Conservation (phyloP, 179 eudicot species). For the Patellifolia procumbens region DNA sequence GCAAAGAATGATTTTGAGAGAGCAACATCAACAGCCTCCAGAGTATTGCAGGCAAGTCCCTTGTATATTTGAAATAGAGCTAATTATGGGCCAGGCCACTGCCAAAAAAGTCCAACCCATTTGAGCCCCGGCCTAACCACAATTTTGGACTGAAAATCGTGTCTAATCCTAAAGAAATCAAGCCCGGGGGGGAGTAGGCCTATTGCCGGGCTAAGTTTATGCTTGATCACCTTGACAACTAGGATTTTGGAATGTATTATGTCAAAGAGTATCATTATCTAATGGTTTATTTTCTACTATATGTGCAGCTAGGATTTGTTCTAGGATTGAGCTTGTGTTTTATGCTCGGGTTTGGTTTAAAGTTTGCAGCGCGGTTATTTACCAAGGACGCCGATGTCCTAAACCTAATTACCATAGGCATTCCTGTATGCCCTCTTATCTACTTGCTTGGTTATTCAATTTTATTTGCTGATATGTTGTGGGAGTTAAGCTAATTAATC, state of each 20-base stretch:
- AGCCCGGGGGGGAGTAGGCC: not conserved
- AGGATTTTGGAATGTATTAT: not conserved
- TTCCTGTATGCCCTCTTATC: conserved; percentile 60
- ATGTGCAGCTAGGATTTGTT: conserved; percentile 74
- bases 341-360: conserved; percentile 83
- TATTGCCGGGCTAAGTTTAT: not conserved
- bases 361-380: conserved; percentile 76
- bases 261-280: not conserved
- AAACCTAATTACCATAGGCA: conserved; percentile 59
- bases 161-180: not conserved
- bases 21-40: conserved; percentile 60
- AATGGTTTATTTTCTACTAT: conserved; percentile 12
- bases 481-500: not conserved
- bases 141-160: not conserved
- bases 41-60: conserved; percentile 61
- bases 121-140: not conserved
- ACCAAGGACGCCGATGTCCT: conserved; percentile 65
- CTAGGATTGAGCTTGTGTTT: conserved; percentile 65
- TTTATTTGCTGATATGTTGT: not conserved
- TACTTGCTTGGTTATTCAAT: not conserved
- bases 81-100: too few species aligned
- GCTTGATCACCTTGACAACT: not conserved
- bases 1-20: conserved; percentile 60
- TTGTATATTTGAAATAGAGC: too few species aligned
- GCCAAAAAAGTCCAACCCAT: not conserved